Conservation (phyloP, 768 basidiomycete species). For the Guyanaporus albipodus region DNA sequence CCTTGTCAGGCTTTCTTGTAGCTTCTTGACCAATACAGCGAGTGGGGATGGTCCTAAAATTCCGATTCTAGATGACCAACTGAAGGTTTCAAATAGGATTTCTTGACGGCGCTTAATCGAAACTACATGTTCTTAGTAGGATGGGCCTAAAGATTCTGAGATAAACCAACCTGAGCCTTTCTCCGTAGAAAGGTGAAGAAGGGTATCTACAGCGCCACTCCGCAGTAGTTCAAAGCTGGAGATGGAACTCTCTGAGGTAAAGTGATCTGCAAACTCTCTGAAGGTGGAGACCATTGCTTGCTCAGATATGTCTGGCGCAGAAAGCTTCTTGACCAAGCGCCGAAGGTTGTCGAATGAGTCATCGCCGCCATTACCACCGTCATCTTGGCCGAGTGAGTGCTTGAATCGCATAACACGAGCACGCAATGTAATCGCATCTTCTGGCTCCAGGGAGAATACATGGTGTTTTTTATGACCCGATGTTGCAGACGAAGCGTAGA, state of each 20-base stretch:
- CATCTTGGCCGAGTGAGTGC: constrained; percentile 57
- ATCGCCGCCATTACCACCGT: constrained; percentile 50
- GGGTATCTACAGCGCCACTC: constrained; percentile 85
- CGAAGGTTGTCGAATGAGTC: constrained; percentile 62
- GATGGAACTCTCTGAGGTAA: constrained; percentile 72
- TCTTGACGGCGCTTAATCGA: constrained; percentile 63
- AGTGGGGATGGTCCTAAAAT: constrained; percentile 55
- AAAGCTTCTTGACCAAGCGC: constrained; percentile 62
- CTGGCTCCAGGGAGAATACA: constrained; percentile 70
- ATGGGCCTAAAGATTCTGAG: background rate
- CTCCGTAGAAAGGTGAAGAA: constrained; percentile 79
- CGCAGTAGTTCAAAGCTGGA: constrained; percentile 96
- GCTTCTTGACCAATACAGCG: constrained; percentile 82
- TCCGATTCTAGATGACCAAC: constrained; percentile 45
- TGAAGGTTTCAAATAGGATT: constrained; percentile 76
- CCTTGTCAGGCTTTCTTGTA: constrained; percentile 92
- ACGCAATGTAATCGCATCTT: constrained; percentile 90
- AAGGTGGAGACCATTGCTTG: constrained; percentile 59
- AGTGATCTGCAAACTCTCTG: constrained; percentile 73
- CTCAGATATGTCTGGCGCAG: constrained; percentile 52
- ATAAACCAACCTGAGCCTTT: constrained; percentile 35
- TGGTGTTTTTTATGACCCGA: constrained; percentile 69
- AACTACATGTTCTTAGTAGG: constrained; percentile 42
- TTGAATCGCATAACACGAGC: constrained; percentile 87
- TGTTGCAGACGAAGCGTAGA: constrained; percentile 42